Evolutionary conservation across 2,329 filamentous ascomycete species (phyloP).

Genomic region (Cercospora nicotianae): DNA sequence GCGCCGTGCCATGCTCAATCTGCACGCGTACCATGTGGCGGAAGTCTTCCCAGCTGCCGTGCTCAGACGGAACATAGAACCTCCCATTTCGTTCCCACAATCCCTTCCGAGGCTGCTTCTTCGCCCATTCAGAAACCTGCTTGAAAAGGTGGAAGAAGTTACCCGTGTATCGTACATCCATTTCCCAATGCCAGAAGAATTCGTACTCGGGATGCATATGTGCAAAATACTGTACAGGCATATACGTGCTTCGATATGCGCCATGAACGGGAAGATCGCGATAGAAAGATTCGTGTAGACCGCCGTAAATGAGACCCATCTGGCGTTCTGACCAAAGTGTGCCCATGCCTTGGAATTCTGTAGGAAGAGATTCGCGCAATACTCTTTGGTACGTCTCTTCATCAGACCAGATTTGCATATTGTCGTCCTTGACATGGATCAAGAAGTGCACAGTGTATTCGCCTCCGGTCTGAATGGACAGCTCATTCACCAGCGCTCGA

Average conservation of each 20-base stretch:
- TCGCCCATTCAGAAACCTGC: conserved; percentile 65
- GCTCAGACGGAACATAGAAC: conserved; percentile 72
- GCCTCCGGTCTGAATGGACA: conserved; percentile 73
- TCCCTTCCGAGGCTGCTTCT: conserved; percentile 66
- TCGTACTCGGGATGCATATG: conserved; percentile 86
- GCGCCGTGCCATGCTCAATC: conserved; percentile 54
- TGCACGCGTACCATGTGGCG: conserved; percentile 63
- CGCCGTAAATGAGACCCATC: conserved; percentile 57
- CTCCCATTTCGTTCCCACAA: conserved; percentile 75
- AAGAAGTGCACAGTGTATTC: conserved; percentile 83
- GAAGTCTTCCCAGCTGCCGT: conserved; percentile 73
- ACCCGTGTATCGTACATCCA: conserved; percentile 87
- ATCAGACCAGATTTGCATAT: conserved; percentile 79
- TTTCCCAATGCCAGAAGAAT: conserved; percentile 93
- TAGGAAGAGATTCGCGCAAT: conserved; percentile 50
- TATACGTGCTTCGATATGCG: conserved; percentile 72
- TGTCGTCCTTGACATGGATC: conserved; percentile 78
- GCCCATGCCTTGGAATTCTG: conserved; percentile 54
- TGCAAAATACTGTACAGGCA: conserved; percentile 94
- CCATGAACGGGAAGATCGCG: conserved; percentile 68
- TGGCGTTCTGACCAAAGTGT: conserved; percentile 55
- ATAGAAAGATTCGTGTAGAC: conserved; percentile 52
- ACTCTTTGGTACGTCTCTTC: conserved; percentile 70
- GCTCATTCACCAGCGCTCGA: conserved; percentile 75
- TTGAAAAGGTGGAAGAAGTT: conserved; percentile 82